Base-by-base conservation (phyloP, 2,329 filamentous ascomycete species). In the Penicillium sp. region DNA sequence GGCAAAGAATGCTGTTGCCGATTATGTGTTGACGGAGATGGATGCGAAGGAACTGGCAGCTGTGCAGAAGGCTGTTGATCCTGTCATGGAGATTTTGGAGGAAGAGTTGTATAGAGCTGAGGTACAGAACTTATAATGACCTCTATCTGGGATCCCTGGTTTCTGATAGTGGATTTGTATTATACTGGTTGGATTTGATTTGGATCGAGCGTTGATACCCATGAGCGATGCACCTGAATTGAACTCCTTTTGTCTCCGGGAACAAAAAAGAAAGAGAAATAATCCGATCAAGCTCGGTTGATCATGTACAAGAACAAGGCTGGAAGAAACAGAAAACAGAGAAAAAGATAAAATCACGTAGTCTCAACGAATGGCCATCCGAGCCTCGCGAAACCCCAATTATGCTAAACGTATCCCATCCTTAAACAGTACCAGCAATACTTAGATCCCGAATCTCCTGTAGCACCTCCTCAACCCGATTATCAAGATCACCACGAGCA, bases 371-470 rank as follows among this genome's bases (percentile, higher is more conserved):
- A 12, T 2, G 18, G 18, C 18, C 4, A 6, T 22, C 11, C 18
- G 11, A 40, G 18, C 37, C 20, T 22, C 18, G 20, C 15, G 12
- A 23, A 49, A 20, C 20, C 31, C 31, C 22, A 27, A 50, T 50
- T 25, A 50, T 50, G 47, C 23, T 25, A 29, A 40, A 37, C n/a
- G 33, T 37, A 37, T 37, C 29, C 14, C 33, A 37, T 37, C 49
- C 49, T 66, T 69, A 85, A 53, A 88, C 85, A n/a, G 85, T 88
- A 20, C 86, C 86, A 31, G 86, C 85, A 80, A 99, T 99, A 76
- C 93, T 97, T 76, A 99, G 76, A 77, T 97, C 94, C 63, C 94
- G 82, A 74, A 99, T 99, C 80, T 99, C 92, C 71, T 97, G 92
- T 76, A 99, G 73, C 41, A 97, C 94, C 76, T 97, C 89, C 77